Evolutionary conservation across 768 basidiomycete species (phyloP).

Genomic region (Sutorius australiensis): DNA sequence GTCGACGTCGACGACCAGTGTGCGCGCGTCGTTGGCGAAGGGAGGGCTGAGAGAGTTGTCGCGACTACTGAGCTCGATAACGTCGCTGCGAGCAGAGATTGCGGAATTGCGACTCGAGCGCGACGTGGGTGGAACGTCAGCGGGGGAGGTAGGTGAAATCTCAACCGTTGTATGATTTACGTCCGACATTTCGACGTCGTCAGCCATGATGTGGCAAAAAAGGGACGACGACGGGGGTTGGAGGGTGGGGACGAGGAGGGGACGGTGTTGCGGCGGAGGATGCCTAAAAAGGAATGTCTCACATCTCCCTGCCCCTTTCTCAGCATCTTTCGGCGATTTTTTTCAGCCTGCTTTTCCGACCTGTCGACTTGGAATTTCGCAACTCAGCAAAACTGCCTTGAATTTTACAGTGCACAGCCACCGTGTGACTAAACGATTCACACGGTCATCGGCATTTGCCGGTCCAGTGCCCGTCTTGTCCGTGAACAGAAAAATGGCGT

Average conservation of each 20-base stretch:
- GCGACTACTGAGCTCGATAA: conserved; percentile 30
- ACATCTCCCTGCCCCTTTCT: conserved; percentile 24
- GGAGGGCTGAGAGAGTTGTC: conserved; percentile 25
- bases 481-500: too few species aligned
- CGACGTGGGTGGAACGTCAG: conserved; percentile 7
- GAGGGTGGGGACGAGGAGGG: conserved; percentile 28
- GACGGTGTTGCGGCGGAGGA: conserved; percentile 30
- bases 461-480: too few species aligned
- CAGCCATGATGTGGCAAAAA: conserved; percentile 13
- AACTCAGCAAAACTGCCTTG: conserved; percentile 9
- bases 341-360: conserved; percentile 21
- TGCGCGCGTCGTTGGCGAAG: conserved; percentile 13
- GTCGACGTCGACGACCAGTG: conserved; percentile 13
- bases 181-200: conserved; percentile 32
- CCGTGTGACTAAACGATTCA: conserved; percentile 24
- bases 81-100: conserved; percentile 18
- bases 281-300: conserved; percentile 38
- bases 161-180: background rate
- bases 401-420: conserved; percentile 10
- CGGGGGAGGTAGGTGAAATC: background rate
- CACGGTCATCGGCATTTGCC: background rate
- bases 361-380: conserved; percentile 26
- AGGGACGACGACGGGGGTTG: background rate
- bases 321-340: conserved; percentile 28
- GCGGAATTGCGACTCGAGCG: conserved; percentile 17